A percentile compares a stretch with the other conserved stretches of the same genome.
These are phyloP conservation scores for Penicillium odoratum DNA, from an alignment of 495 filamentous ascomycete species.

Conservation along the genomic window DNA sequence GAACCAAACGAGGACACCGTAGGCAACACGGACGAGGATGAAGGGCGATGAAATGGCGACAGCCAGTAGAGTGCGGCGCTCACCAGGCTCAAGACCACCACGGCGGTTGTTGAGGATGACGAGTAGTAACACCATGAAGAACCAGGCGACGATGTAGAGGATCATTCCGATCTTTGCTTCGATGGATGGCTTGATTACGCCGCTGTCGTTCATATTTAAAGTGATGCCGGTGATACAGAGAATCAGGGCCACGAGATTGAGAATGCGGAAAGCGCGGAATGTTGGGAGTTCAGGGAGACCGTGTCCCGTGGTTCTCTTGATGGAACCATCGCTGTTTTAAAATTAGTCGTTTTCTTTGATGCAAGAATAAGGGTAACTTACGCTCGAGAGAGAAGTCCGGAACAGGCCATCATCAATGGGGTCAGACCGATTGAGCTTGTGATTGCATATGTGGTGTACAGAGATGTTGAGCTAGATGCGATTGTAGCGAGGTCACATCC, in stretches of 20 bases:
- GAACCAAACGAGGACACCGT: slow-evolving; percentile 36
- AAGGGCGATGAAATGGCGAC: slow-evolving; percentile 36
- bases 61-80: slow-evolving; percentile 37
- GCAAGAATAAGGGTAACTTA: slow-evolving; percentile 12
- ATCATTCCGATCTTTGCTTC: slow-evolving; percentile 28
- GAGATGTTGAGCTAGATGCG: slow-evolving; percentile 20
- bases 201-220: slow-evolving; percentile 19
- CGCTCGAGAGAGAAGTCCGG: slow-evolving; percentile 30
- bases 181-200: slow-evolving; percentile 16
- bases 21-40: slow-evolving; percentile 43
- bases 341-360: neutral
- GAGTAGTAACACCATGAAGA: slow-evolving; percentile 22
- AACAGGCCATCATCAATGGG: slow-evolving; percentile 27
- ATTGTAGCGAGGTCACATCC: slow-evolving; percentile 40
- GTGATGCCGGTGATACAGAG: slow-evolving; percentile 29
- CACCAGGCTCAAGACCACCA: slow-evolving; percentile 25
- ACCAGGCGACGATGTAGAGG: slow-evolving; percentile 31
- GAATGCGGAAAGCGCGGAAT: slow-evolving; percentile 21
- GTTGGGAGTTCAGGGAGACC: slow-evolving; percentile 20
- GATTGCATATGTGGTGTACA: slow-evolving; percentile 27
- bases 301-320: slow-evolving; percentile 17
- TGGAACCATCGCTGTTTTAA: slow-evolving; percentile 22
- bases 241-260: slow-evolving; percentile 22
- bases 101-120: slow-evolving; percentile 15
- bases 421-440: slow-evolving; percentile 32